phyloP scores from a whole-genome alignment of 805 yeast species.

The Saturnispora galanensis region DNA sequence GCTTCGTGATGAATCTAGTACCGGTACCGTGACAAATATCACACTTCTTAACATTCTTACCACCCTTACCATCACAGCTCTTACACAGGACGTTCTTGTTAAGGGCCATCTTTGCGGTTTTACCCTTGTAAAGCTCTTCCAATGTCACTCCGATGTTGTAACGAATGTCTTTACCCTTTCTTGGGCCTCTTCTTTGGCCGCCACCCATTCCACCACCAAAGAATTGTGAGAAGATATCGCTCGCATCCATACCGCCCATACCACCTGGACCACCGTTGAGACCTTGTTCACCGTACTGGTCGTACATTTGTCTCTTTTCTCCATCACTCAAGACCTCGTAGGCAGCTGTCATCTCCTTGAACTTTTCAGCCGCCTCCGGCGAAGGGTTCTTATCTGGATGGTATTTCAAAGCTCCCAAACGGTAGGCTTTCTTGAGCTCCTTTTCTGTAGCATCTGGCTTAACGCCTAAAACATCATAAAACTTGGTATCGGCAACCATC shows the following conservation, averaged over 20 bases:
- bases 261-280: conserved; percentile 62
- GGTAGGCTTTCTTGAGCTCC: conserved; percentile 74
- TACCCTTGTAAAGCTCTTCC: conserved; percentile 91
- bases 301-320: conserved; percentile 83
- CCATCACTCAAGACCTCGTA: conserved; percentile 81
- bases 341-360: conserved; percentile 83
- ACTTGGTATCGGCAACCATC: conserved; percentile 77
- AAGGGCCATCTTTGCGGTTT: conserved; percentile 86
- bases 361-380: conserved; percentile 91
- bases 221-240: conserved; percentile 50
- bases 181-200: conserved; percentile 72
- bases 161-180: conserved; percentile 82
- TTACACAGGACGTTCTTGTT: conserved; percentile 86
- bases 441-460: conserved; percentile 56
- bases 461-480: conserved; percentile 67
- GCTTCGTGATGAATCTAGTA: conserved; percentile 83
- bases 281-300: conserved; percentile 90
- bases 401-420: conserved; percentile 69
- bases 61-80: conserved; percentile 91
- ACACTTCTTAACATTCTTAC: conserved; percentile 87
- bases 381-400: conserved; percentile 80
- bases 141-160: conserved; percentile 78
- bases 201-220: conserved; percentile 45
- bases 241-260: conserved; percentile 41
- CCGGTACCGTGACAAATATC: conserved; percentile 85